Conservation (phyloP, 2,329 filamentous ascomycete species). For the Cucurbitaria berberidis region DNA sequence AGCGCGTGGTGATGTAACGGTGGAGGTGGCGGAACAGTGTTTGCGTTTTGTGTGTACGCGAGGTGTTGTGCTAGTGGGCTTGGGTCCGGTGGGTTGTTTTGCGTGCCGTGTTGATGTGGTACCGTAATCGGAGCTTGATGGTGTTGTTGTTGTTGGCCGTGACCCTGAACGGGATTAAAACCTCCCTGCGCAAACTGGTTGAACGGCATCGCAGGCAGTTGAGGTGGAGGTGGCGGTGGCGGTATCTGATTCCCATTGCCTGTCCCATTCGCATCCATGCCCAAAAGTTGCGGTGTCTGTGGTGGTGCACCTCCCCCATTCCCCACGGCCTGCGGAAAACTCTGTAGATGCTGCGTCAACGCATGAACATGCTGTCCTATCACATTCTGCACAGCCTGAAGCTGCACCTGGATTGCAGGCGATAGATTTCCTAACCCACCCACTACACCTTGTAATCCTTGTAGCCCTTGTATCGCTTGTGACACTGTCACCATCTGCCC, state of each 20-base stretch:
- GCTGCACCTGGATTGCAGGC: conserved; percentile 26
- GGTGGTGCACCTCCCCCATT: too few species aligned
- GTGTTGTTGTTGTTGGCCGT: conserved; percentile 6
- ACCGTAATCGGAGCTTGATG: neutral
- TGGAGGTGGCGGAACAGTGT: neutral
- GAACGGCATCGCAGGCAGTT: conserved; percentile 28
- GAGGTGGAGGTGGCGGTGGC: conserved; percentile 26
- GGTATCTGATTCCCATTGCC: conserved; percentile 6
- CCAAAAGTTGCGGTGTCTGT: conserved; percentile 5
- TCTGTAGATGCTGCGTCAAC: conserved; percentile 35
- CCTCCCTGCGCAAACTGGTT: conserved; percentile 28
- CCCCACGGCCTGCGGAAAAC: conserved; percentile 22
- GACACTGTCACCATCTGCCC: conserved; percentile 6
- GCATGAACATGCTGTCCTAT: conserved; percentile 36
- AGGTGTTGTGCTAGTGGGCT: conserved; percentile 22
- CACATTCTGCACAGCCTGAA: conserved; percentile 32
- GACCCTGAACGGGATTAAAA: neutral
- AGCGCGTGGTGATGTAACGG: neutral
- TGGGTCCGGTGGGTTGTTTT: conserved; percentile 14
- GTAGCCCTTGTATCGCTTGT: too few species aligned
- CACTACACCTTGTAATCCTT: conserved; percentile 6
- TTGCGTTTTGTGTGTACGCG: conserved; percentile 2
- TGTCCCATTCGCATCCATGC: neutral
- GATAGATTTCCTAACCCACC: conserved; percentile 12
- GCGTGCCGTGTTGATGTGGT: conserved; percentile 20